A percentile compares a stretch with the other conserved stretches of the same genome.
phyloP scores from a whole-genome alignment of 805 yeast genomes.

The Candida tallmaniae region DNA sequence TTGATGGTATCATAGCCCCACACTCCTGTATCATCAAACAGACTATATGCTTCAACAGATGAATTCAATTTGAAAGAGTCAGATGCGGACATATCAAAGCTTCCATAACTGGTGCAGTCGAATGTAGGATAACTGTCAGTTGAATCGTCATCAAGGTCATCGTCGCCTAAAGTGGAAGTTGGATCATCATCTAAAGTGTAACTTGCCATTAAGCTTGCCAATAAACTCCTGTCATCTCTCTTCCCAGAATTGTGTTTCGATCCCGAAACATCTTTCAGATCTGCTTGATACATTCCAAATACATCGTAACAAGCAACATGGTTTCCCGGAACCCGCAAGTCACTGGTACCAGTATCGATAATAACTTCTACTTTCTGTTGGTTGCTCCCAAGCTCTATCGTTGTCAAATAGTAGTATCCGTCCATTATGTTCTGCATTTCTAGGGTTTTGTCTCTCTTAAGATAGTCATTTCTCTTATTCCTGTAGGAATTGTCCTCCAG shows the following conservation, averaged over 20 bases:
- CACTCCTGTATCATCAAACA: conserved; percentile 33
- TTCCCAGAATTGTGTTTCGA: too few relatives aligned
- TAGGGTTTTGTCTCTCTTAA: not conserved
- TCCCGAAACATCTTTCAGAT: too few relatives aligned
- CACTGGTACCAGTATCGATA: conserved; percentile 41
- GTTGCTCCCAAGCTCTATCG: conserved; percentile 26
- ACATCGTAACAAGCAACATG: not conserved
- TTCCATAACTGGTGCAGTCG: conserved; percentile 33
- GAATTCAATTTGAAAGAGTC: conserved; percentile 34
- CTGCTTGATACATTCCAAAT: too few relatives aligned
- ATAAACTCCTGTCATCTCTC: too few relatives aligned
- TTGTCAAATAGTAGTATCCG: conserved; percentile 26
- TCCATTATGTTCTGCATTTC: conserved; percentile 12
- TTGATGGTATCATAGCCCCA: conserved; percentile 63
- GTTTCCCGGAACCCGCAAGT: conserved; percentile 22
- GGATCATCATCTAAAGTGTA: too few relatives aligned
- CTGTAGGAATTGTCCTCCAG: not conserved
- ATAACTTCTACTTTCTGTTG: conserved; percentile 25
- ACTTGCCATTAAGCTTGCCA: too few relatives aligned
- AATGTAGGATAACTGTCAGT: not conserved
- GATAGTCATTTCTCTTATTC: not conserved
- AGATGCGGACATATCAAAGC: conserved; percentile 41
- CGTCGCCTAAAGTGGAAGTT: too few relatives aligned
- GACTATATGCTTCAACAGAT: conserved; percentile 35
- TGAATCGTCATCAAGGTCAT: not conserved